phyloP scores from a whole-genome alignment of 1,139 yeast genomes.

The Geotrichum australiense region DNA sequence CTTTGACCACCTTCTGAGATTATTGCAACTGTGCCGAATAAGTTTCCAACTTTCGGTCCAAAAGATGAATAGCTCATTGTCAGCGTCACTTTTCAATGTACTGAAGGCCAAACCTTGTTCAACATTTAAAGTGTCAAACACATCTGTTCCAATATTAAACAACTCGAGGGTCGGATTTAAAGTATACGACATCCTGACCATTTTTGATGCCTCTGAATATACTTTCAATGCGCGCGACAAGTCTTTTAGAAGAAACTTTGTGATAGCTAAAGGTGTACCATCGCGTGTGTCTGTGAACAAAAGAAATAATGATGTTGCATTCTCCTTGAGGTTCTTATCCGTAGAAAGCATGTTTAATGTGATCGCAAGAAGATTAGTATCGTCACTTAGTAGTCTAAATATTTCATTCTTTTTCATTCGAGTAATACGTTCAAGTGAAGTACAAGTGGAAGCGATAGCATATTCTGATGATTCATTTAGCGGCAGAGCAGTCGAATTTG shows the following conservation, averaged over 20 bases:
- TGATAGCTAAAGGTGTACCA: neutral
- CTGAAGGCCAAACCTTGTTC: neutral
- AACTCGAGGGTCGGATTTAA: neutral
- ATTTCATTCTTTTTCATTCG: neutral
- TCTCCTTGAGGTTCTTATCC: neutral
- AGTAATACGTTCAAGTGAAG: neutral
- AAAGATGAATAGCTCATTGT: constrained; percentile 3
- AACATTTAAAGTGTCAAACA: neutral
- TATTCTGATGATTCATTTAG: neutral
- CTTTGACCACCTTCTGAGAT: neutral
- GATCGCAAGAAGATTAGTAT: neutral
- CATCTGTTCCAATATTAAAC: neutral
- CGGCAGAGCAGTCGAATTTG: neutral
- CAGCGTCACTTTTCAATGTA: neutral
- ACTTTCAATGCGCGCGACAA: neutral
- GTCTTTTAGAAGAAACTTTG: neutral
- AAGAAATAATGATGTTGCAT: neutral
- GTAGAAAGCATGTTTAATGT: constrained; percentile 7
- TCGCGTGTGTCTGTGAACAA: neutral
- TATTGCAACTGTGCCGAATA: neutral
- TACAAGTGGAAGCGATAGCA: neutral
- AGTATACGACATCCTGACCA: neutral
- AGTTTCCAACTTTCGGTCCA: constrained; percentile 8
- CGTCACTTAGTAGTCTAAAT: neutral
- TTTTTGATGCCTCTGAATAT: neutral